Evolutionary conservation across 2,329 filamentous ascomycete species (phyloP).

Genomic region (Alternaria sp.): DNA sequence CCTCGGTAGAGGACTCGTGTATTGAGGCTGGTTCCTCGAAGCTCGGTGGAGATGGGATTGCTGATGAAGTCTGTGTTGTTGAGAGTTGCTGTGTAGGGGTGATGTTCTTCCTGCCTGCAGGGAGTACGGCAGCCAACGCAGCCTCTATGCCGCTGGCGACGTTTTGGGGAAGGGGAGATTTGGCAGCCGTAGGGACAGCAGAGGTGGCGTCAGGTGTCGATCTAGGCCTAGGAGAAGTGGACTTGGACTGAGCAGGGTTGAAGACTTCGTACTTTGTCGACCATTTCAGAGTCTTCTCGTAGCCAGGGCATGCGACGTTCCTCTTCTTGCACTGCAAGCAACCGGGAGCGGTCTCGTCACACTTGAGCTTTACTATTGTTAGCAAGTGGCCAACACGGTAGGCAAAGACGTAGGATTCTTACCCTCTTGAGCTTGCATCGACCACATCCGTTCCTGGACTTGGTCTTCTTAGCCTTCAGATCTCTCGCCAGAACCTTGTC

Average conservation of each 20-base stretch:
- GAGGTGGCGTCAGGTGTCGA: slow-evolving; percentile 17
- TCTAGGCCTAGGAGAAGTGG: slow-evolving; percentile 25
- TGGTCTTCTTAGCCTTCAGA: slow-evolving; percentile 47
- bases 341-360: slow-evolving; percentile 54
- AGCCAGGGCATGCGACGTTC: slow-evolving; percentile 57
- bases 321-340: slow-evolving; percentile 57
- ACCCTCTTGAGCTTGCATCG: slow-evolving; percentile 50
- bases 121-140: slow-evolving; percentile 48
- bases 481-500: slow-evolving; percentile 38
- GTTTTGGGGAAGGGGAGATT: slow-evolving; percentile 37
- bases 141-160: slow-evolving; percentile 47
- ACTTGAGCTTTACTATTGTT: slow-evolving; percentile 51
- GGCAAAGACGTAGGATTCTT: slow-evolving; percentile 11
- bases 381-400: slow-evolving; percentile 18
- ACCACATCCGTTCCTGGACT: slow-evolving; percentile 48
- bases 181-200: slow-evolving; percentile 13
- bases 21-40: slow-evolving; percentile 28
- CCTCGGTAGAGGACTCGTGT: slow-evolving; percentile 38
- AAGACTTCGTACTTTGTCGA: slow-evolving; percentile 60
- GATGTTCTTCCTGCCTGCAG: slow-evolving; percentile 37
- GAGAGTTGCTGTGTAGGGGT: slow-evolving; percentile 19
- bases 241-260: slow-evolving; percentile 43
- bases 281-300: slow-evolving; percentile 59
- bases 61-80: slow-evolving; percentile 30
- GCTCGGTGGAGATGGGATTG: slow-evolving; percentile 28